Base-by-base conservation (phyloP, 106 monocot species). In the Gastrodia elata region DNA sequence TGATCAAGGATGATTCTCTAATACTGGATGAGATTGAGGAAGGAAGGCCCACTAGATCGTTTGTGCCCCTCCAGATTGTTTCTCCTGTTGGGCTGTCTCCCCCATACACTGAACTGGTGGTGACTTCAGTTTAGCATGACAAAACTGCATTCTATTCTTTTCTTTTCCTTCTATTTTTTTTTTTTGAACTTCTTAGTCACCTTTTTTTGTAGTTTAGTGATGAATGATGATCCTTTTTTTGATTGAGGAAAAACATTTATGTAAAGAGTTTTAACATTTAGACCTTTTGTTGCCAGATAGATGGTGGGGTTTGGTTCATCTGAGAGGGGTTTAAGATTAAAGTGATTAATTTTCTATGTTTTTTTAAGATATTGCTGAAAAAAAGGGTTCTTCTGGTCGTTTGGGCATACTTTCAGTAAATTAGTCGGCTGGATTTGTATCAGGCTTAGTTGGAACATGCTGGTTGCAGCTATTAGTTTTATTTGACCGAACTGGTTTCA, bases 1-100 rank as follows among this genome's bases (percentile, higher is more conserved):
- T 91, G 82, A 74, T 86, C 65, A 84, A 73, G 69, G 83, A 90
- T 26, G 90, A 87, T 34, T 24, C 69, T 22, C 48, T 79, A 8
- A 25, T 56, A 18, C 36, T 72, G 33, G 76, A 86, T 44, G 48
- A 41, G 38, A 26, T 75, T 1, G 84, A 76, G 14, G 83, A 79
- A 44, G 28, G 48, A 14, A 33, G 78, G 68, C 18, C 56, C n/a
- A n/a, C n/a, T 16, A 46, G 30, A 33, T 39, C 43, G 55, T 77
- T 46, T 3, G 74, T 30, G 13, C 41, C 74, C 32, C 42, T 75
- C 33, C 87, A 81, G 24, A 76, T 80, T 48, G 76, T 75, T 38
- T 87, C 87, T 10, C 83, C 87, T 20, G 73, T 81, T 4, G 65
- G 75, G 8, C 70, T 73, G 5, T 27, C 77, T 38, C 57, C 82